Conservation (phyloP, 139 green algal genomes). For the Nannochloris sp. region DNA sequence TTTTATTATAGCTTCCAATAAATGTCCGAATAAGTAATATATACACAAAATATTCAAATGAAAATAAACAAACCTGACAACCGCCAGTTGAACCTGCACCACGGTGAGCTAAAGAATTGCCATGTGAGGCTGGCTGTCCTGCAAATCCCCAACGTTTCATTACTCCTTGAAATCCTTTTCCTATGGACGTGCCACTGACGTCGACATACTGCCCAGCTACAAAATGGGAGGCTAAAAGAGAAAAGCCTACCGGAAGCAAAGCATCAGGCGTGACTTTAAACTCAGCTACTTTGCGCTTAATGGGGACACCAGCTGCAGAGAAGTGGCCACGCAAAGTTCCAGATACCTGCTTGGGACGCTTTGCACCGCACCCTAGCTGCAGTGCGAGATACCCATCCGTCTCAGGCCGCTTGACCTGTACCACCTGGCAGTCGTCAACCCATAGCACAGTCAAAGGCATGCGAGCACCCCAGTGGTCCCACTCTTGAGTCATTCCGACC, state of each 20-base stretch:
- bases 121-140: conserved; percentile 84
- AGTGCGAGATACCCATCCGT: conserved; percentile 71
- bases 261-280: conserved; percentile 78
- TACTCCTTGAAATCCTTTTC: conserved; percentile 92
- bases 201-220: conserved; percentile 90
- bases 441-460: conserved; percentile 93
- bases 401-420: conserved; percentile 63
- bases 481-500: conserved; percentile 94
- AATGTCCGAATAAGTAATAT: not conserved
- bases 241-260: conserved; percentile 76
- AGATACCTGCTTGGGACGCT: conserved; percentile 61
- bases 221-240: conserved; percentile 78
- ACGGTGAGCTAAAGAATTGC: conserved; percentile 76
- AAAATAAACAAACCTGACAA: conserved; percentile 40
- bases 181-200: conserved; percentile 79
- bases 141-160: conserved; percentile 93
- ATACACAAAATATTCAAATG: conserved; percentile 19
- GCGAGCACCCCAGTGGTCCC: conserved; percentile 80
- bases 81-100: conserved; percentile 47
- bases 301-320: conserved; percentile 31
- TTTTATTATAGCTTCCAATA: not conserved
- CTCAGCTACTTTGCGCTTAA: conserved; percentile 76
- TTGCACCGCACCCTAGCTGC: conserved; percentile 73
- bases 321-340: conserved; percentile 21
- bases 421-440: conserved; percentile 92